A percentile compares a stretch with the other conserved stretches of the same genome.
Conservation (phyloP, 495 filamentous ascomycete species). For the Penicillium steckii region DNA sequence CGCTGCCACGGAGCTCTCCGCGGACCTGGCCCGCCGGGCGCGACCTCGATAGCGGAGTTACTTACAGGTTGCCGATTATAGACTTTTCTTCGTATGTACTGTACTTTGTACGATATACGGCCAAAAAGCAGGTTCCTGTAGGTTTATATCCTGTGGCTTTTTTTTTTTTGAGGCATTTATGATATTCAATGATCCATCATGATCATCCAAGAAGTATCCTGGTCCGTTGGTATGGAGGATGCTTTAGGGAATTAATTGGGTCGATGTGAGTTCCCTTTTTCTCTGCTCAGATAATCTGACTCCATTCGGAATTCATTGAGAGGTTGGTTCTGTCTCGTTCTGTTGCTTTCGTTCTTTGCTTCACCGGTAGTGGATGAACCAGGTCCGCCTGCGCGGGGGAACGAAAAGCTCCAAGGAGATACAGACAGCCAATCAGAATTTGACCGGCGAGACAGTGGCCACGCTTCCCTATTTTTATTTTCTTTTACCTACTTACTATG, state of each 20-base stretch:
- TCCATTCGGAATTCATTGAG: neutral
- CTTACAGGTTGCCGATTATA: constrained; percentile 2
- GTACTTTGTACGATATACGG: too few relatives aligned
- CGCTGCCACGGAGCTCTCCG: constrained; percentile 16
- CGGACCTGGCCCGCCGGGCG: constrained; percentile 9
- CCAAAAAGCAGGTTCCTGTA: neutral
- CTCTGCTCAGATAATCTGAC: neutral
- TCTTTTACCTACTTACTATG: too few relatives aligned
- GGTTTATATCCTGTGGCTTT: too few relatives aligned
- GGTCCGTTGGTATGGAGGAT: neutral
- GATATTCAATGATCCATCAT: neutral
- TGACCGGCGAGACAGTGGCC: constrained; percentile 10
- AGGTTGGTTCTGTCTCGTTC: neutral
- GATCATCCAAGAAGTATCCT: neutral
- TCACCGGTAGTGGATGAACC: constrained; percentile 22
- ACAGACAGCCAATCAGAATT: constrained; percentile 29
- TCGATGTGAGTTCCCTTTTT: neutral
- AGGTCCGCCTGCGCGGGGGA: constrained; percentile 38
- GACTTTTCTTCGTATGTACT: neutral
- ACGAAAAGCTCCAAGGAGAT: constrained; percentile 5
- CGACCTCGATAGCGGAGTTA: constrained; percentile 7
- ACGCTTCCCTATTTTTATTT: neutral
- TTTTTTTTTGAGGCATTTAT: neutral
- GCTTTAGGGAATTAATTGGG: too few relatives aligned
- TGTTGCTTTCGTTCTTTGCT: constrained; percentile 4